Conservation (phyloP, 345 rosid species). For the Dimocarpus longan region DNA sequence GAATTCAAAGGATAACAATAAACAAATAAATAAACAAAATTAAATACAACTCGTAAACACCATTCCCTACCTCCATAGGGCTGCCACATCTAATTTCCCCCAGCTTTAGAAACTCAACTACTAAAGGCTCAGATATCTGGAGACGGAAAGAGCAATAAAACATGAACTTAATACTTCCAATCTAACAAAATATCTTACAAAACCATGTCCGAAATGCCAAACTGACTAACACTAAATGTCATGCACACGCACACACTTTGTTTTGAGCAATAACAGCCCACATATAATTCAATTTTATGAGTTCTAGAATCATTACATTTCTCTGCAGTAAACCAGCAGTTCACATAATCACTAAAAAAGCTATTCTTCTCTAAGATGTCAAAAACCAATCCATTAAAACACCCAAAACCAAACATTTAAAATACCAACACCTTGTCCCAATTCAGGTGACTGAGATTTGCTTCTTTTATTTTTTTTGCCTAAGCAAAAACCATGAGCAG, state of each 20-base stretch:
- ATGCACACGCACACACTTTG: not conserved
- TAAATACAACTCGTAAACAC: conserved; percentile 40
- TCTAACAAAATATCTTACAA: not conserved
- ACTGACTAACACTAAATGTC: not conserved
- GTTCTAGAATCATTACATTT: not conserved
- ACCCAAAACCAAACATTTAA: too few species aligned
- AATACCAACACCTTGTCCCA: too few species aligned
- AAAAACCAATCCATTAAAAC: too few species aligned
- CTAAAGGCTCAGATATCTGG: conserved; percentile 49
- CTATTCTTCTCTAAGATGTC: too few species aligned
- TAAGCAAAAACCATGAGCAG: too few species aligned
- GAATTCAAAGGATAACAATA: not conserved
- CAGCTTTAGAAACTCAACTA: conserved; percentile 52
- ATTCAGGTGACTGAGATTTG: too few species aligned
- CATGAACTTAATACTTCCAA: not conserved
- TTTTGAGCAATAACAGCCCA: not conserved
- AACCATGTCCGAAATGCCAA: not conserved
- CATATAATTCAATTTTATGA: not conserved
- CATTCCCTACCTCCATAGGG: conserved; percentile 62
- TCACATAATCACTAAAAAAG: too few species aligned
- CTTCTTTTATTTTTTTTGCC: too few species aligned
- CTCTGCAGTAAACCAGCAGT: too few species aligned
- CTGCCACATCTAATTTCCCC: conserved; percentile 60
- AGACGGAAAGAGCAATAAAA: conserved; percentile 9
- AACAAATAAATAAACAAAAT: too few species aligned